Conservation (phyloP, 164 flowering plant genomes). For the Annona squamosa region DNA sequence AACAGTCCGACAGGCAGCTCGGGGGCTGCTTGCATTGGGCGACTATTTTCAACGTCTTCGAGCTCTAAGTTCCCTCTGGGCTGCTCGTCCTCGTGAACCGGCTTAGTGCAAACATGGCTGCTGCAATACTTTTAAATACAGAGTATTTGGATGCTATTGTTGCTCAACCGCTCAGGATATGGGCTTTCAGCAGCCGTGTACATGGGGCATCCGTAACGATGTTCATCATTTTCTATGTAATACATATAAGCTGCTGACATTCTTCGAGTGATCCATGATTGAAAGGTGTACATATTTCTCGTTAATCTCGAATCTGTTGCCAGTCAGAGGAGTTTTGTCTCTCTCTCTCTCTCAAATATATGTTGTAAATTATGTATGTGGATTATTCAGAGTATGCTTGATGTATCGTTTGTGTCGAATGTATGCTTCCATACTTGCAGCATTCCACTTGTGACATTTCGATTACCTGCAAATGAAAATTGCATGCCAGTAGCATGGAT, state of each 20-base stretch:
- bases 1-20: slow-evolving; percentile 72
- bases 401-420: too few relatives aligned
- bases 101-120: slow-evolving; percentile 22
- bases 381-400: too few relatives aligned
- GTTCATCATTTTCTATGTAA: neutral
- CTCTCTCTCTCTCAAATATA: neutral
- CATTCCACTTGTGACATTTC: too few relatives aligned
- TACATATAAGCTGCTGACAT: slow-evolving; percentile 9
- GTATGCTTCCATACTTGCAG: too few relatives aligned
- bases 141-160: slow-evolving; percentile 1
- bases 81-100: slow-evolving; percentile 54
- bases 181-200: neutral
- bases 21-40: slow-evolving; percentile 68
- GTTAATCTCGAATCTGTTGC: neutral
- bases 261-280: slow-evolving; percentile 8
- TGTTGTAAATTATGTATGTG: slow-evolving; percentile 11
- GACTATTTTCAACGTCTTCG: slow-evolving; percentile 82
- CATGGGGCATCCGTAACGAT: neutral
- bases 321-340: neutral
- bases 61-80: slow-evolving; percentile 70
- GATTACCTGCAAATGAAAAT: too few relatives aligned
- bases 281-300: slow-evolving; percentile 19
- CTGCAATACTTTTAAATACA: neutral
- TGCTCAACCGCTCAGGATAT: neutral
- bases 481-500: too few relatives aligned